A percentile compares a stretch with the other conserved stretches of the same genome.
Evolutionary conservation across 2,329 filamentous ascomycete genomes (phyloP).

Genomic region (Colletotrichum sp.): DNA sequence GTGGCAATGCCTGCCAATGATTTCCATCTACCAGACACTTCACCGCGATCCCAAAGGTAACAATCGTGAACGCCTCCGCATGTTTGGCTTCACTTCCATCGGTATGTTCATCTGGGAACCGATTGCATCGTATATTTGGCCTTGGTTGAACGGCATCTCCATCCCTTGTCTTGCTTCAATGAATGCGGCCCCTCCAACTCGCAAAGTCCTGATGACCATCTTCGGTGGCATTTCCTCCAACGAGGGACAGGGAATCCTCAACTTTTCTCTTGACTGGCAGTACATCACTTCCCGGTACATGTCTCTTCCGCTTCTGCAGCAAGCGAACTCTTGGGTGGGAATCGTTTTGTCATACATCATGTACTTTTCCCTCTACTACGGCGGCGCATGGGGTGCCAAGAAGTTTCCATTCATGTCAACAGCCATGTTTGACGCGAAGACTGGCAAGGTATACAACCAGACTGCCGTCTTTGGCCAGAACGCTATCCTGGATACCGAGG

Average conservation of each 20-base stretch:
- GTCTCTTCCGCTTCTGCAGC: conserved; percentile 17
- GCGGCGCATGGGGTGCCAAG: conserved; percentile 36
- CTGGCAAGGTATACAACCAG: conserved; percentile 43
- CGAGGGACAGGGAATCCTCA: conserved; percentile 42
- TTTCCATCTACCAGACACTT: conserved; percentile 17
- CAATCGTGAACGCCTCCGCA: neutral
- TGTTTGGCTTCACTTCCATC: conserved; percentile 16
- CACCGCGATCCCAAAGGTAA: conserved; percentile 12
- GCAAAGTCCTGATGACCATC: conserved; percentile 49
- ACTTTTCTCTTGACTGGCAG: conserved; percentile 46
- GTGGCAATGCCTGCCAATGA: conserved; percentile 20
- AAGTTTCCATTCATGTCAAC: conserved; percentile 32
- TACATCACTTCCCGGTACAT: conserved; percentile 34
- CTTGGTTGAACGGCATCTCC: conserved; percentile 19
- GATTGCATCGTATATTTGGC: conserved; percentile 14
- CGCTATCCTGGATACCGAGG: conserved; percentile 3
- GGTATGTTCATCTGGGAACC: conserved; percentile 21
- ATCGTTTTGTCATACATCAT: conserved; percentile 39
- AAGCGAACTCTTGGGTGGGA: conserved; percentile 41
- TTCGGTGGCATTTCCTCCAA: conserved; percentile 49
- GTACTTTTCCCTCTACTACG: conserved; percentile 44
- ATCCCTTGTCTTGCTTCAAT: conserved; percentile 47
- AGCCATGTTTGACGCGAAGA: conserved; percentile 39
- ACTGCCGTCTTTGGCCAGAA: conserved; percentile 39
- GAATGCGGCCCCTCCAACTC: conserved; percentile 5